Evolutionary conservation across 179 eudicot genomes (phyloP), one percentile per base, ranked within the genome.

Genomic region (Beta corolliflora): DNA sequence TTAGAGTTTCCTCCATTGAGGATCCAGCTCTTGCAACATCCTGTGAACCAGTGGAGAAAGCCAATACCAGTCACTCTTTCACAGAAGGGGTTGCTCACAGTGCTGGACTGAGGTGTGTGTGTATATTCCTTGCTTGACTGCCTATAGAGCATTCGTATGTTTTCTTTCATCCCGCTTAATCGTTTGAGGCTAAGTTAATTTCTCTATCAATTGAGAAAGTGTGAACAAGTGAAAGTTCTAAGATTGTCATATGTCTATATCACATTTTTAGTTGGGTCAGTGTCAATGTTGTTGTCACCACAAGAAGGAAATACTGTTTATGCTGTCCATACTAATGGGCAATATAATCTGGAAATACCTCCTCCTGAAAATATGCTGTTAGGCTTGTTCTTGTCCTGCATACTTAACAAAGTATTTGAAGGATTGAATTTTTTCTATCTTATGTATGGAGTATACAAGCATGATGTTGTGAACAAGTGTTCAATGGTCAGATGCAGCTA

Each of bases 11-110:
- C 69, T 79, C 93, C 53, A 86, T 95, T 76, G 91, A 90, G 81
- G 94, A 94, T 87, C 99, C 99, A 16, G 90, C 91, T 46, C 80
- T 88, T 63, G 99, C 99, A 65, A 94, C 98, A 4, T 88, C 94
- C 71, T 94, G 99, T 86, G 99, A 95, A 77, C 93, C 99, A 2
- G 95, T 94, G 75, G 97, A 95, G 85, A 91, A 82, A 85, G 82
- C 94, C 46, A 94, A 90, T 76, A 73, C 96, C n/a, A 87, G 93
- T 83, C 99, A 95, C 78, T 89, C 97, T 67, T 91, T 91, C 78
- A 83, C 92, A n/a, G 92, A 94, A 72, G 99, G 92, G 79, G 84
- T 95, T 87, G 99, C 96, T 77, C 83, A 88, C 16, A 89, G 85
- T 77, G 92, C 90, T 78, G 98, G 99, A 46, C 85, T 94, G 73